phyloP scores from a whole-genome alignment of 441 rosid genomes.

The Melastoma candidum region DNA sequence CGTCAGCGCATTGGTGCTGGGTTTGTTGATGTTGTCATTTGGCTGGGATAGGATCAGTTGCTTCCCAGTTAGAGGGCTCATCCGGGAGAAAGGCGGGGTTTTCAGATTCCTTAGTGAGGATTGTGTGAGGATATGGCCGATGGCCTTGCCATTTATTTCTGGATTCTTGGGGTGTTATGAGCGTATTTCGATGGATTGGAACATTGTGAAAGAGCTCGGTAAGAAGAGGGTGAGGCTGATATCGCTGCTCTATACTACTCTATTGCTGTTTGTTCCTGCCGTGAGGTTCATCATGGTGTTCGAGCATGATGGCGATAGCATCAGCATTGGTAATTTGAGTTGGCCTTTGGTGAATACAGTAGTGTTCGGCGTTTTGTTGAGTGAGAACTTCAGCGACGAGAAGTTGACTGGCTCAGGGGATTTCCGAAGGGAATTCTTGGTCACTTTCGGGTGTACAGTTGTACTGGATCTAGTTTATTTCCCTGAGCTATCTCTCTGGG shows the following conservation, averaged over 20 bases:
- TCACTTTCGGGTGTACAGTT: slow-evolving; percentile 64
- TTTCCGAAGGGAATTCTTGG: slow-evolving; percentile 53
- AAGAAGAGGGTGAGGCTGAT: slow-evolving; percentile 56
- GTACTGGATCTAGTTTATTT: slow-evolving; percentile 73
- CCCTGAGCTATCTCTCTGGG: slow-evolving; percentile 80
- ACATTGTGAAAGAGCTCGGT: slow-evolving; percentile 48
- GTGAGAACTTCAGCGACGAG: slow-evolving; percentile 62
- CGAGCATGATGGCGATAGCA: slow-evolving; percentile 30
- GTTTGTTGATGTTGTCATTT: slow-evolving; percentile 54
- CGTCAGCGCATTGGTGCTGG: slow-evolving; percentile 41
- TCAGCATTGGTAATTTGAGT: slow-evolving; percentile 46
- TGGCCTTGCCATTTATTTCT: slow-evolving; percentile 72
- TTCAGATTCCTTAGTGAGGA: slow-evolving; percentile 37
- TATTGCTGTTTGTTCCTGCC: slow-evolving; percentile 65
- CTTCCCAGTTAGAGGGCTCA: slow-evolving; percentile 50
- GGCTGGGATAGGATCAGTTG: slow-evolving; percentile 88
- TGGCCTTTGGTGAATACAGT: slow-evolving; percentile 91
- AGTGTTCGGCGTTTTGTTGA: slow-evolving; percentile 78
- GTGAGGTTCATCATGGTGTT: slow-evolving; percentile 39
- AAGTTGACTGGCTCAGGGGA: slow-evolving; percentile 47
- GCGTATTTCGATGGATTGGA: slow-evolving; percentile 56
- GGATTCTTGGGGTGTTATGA: slow-evolving; percentile 86
- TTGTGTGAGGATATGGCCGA: slow-evolving; percentile 69
- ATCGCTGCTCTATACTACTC: slow-evolving; percentile 51
- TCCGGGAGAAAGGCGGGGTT: slow-evolving; percentile 30